Conservation (phyloP, 2,329 filamentous ascomycete species). For the Botrytis deweyae region DNA sequence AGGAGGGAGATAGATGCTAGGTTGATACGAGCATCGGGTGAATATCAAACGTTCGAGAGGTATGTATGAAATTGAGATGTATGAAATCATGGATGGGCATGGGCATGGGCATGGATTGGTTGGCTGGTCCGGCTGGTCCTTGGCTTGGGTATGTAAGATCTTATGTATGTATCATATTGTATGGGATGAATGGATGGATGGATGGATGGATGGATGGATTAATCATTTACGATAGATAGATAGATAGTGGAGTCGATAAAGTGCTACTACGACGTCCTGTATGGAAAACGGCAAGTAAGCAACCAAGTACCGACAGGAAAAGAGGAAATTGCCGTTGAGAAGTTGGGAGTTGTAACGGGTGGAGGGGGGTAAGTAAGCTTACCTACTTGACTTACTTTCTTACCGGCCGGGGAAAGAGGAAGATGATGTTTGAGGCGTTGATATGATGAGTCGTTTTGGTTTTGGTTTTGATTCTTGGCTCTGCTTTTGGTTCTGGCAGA, state of each 20-base stretch:
- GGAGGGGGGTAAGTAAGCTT: background rate
- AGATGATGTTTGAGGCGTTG: background rate
- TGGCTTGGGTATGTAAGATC: background rate
- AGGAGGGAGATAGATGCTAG: background rate
- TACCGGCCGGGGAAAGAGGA: background rate
- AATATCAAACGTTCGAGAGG: background rate
- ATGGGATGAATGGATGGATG: background rate
- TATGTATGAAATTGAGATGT: background rate
- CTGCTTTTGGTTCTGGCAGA: background rate
- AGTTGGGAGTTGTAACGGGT: background rate
- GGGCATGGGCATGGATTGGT: background rate
- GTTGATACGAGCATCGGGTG: background rate
- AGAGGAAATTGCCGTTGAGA: background rate
- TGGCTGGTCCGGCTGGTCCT: background rate
- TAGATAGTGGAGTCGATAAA: background rate
- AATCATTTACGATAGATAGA: background rate
- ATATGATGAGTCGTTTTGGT: background rate
- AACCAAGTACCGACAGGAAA: background rate
- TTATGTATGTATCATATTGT: too few species aligned
- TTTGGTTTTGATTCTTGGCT: background rate
- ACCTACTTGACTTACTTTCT: background rate
- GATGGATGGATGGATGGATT: background rate
- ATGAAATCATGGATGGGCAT: background rate
- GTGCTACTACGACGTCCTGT: background rate
- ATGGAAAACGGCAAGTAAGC: background rate